Conservation (phyloP, 441 rosid species). For the Macaranga tanarius region DNA sequence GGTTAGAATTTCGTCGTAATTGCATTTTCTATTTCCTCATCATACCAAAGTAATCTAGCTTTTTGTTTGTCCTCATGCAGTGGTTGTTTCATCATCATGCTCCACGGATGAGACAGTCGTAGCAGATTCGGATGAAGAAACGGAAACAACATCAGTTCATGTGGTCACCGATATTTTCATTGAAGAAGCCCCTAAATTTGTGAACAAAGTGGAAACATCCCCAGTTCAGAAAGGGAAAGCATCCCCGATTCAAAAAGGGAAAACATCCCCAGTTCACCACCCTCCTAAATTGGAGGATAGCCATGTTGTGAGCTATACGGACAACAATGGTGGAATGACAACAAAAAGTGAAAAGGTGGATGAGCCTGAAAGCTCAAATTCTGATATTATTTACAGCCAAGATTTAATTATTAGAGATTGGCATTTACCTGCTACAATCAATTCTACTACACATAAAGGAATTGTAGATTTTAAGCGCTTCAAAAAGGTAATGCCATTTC, state of each 20-base stretch:
- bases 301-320: conserved; percentile 28
- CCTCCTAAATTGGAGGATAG: conserved; percentile 33
- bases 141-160: conserved; percentile 41
- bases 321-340: conserved; percentile 26
- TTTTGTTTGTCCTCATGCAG: conserved; percentile 40
- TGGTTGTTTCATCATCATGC: conserved; percentile 79
- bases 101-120: conserved; percentile 95
- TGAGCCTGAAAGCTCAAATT: conserved; percentile 53
- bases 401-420: conserved; percentile 54
- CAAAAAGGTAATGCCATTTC: conserved; percentile 59
- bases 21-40: conserved; percentile 1
- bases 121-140: conserved; percentile 82
- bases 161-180: conserved; percentile 31
- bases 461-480: conserved; percentile 71
- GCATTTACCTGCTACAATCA: conserved; percentile 27
- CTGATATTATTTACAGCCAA: conserved; percentile 70
- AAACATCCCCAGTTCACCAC: conserved; percentile 33
- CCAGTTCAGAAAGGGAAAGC: conserved; percentile 35
- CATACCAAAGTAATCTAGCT: conserved; percentile 2
- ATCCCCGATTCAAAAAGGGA: conserved; percentile 34
- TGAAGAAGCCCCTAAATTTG: conserved; percentile 29
- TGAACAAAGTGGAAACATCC: conserved; percentile 36
- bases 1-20: not conserved
- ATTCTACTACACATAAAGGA: conserved; percentile 31
- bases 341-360: conserved; percentile 40